These are phyloP conservation scores for Globisporangium perplexum DNA, from an alignment of 352 stramenopile genomes.

Conservation along the genomic window DNA sequence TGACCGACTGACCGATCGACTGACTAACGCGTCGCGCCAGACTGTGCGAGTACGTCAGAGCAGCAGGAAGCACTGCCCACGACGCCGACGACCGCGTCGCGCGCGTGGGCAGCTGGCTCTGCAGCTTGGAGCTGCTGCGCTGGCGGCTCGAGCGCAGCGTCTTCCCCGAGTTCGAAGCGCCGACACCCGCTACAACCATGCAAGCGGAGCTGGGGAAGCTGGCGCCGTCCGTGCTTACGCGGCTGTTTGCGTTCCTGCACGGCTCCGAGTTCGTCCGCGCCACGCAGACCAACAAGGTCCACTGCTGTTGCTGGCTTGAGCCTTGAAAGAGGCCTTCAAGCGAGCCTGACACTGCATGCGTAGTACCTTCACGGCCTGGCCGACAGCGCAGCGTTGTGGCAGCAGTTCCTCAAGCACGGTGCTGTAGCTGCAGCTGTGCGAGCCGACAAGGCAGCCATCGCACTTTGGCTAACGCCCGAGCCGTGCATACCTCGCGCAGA, in stretches of 20 bases:
- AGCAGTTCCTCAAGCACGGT: conserved; percentile 25
- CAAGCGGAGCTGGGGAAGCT: conserved; percentile 38
- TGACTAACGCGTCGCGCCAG: conserved; percentile 10
- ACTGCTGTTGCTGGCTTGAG: not conserved
- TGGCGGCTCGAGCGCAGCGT: conserved; percentile 47
- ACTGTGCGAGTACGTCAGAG: conserved; percentile 35
- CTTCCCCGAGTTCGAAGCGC: conserved; percentile 21
- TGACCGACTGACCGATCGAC: not conserved
- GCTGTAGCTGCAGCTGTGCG: not conserved
- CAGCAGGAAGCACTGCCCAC: not conserved
- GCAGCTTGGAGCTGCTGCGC: conserved; percentile 31
- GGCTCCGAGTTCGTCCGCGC: conserved; percentile 27
- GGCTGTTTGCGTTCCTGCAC: conserved; percentile 22
- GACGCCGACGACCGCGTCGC: conserved; percentile 4
- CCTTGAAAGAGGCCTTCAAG: not conserved
- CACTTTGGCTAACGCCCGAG: too few relatives aligned
- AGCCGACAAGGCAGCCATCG: too few relatives aligned
- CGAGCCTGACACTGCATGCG: too few relatives aligned
- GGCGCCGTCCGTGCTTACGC: conserved; percentile 21
- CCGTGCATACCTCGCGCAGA: not conserved
- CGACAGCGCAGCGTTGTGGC: conserved; percentile 23
- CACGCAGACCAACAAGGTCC: conserved; percentile 32
- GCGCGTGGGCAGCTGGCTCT: conserved; percentile 21
- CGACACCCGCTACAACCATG: conserved; percentile 1
- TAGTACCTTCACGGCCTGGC: conserved; percentile 6